A percentile compares a stretch with the other conserved stretches of the same genome.
These are phyloP conservation scores for Musa beccarii DNA, from an alignment of 176 grass and related monocot genomes.

Conservation along the genomic window DNA sequence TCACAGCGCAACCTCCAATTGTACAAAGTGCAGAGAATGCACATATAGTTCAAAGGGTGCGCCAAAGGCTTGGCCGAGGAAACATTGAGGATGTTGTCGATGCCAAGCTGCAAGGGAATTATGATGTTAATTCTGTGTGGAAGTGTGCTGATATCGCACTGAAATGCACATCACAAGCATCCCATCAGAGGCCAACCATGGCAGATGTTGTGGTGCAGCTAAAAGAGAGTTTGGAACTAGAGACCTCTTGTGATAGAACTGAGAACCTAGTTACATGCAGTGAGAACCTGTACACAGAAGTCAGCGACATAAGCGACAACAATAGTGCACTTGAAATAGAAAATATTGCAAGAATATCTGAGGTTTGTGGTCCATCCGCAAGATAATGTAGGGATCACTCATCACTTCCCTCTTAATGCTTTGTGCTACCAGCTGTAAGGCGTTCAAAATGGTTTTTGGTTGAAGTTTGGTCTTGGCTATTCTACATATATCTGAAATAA, in stretches of 20 bases:
- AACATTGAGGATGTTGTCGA: constrained; percentile 25
- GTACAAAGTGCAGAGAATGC: not conserved
- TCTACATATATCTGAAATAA: too few species aligned
- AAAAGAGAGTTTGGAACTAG: constrained; percentile 16
- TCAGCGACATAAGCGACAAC: not conserved
- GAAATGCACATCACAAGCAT: constrained; percentile 13
- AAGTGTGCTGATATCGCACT: constrained; percentile 29
- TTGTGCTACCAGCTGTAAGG: not conserved
- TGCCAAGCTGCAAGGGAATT: constrained; percentile 1
- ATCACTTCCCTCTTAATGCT: not conserved
- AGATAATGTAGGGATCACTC: not conserved
- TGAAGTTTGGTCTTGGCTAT: too few species aligned
- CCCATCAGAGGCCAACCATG: constrained; percentile 29
- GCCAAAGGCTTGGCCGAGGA: constrained; percentile 26
- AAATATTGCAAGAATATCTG: not conserved
- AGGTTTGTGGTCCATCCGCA: not conserved
- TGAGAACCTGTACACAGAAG: not conserved
- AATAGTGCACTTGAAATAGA: not conserved
- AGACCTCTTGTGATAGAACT: not conserved
- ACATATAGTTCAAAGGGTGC: constrained; percentile 17
- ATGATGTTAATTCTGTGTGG: constrained; percentile 34
- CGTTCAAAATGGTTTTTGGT: not conserved
- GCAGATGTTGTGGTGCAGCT: constrained; percentile 5
- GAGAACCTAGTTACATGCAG: not conserved
- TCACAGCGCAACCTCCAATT: constrained; percentile 26